These are phyloP conservation scores for Xylaria flabelliformis DNA, from an alignment of 495 filamentous ascomycete species.

Conservation along the genomic window DNA sequence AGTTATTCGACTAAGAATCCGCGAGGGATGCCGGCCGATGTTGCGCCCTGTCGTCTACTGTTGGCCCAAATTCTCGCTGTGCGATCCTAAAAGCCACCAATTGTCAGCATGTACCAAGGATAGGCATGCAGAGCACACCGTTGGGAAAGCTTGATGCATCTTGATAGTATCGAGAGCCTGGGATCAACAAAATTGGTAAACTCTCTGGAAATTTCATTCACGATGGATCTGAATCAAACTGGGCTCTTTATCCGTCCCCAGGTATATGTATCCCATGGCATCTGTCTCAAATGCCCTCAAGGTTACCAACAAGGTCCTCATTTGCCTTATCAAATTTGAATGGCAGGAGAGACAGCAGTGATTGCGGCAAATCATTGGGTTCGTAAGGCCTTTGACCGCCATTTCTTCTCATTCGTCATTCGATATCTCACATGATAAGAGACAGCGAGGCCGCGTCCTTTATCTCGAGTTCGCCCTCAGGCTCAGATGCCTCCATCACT, in stretches of 20 bases:
- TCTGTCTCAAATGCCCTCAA: conserved; percentile 12
- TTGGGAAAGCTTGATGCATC: neutral
- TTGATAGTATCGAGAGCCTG: neutral
- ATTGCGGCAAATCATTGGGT: conserved; percentile 5
- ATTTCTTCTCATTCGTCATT: neutral
- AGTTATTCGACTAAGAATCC: neutral
- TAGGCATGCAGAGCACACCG: neutral
- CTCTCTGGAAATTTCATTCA: neutral
- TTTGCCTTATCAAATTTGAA: neutral
- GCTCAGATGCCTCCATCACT: neutral
- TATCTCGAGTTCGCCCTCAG: neutral
- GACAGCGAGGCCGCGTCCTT: neutral
- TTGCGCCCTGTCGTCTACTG: neutral
- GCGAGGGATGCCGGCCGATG: neutral
- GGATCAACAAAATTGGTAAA: neutral
- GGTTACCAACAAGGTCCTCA: conserved; percentile 30
- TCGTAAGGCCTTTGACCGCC: neutral
- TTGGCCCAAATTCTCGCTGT: neutral
- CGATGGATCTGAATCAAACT: neutral
- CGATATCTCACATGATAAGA: neutral
- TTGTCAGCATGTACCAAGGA: neutral
- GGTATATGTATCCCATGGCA: neutral
- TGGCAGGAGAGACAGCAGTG: neutral
- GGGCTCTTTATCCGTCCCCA: neutral
- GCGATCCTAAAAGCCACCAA: neutral